Evolutionary conservation across 2,329 filamentous ascomycete species (phyloP).

Genomic region (Xylaria sp.): DNA sequence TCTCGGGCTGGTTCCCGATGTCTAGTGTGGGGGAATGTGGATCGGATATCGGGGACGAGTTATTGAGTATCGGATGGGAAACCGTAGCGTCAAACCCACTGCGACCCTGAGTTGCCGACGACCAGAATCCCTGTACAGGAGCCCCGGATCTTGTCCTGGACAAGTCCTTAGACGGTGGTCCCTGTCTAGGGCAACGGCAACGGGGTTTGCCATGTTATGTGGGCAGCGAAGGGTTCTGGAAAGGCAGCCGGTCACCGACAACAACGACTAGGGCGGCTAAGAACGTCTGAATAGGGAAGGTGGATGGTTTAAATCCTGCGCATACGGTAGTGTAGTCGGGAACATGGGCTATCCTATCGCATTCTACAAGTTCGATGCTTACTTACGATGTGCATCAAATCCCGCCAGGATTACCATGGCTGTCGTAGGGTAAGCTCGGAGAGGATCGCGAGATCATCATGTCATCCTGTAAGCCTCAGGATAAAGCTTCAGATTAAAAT

Average conservation of each 20-base stretch:
- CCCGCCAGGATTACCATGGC: not conserved
- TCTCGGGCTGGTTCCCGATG: not conserved
- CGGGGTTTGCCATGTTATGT: not conserved
- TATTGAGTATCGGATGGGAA: not conserved
- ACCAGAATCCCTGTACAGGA: no score
- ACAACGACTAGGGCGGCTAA: not conserved
- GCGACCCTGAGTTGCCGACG: not conserved
- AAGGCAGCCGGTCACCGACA: not conserved
- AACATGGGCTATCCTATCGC: no score
- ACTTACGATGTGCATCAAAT: no score
- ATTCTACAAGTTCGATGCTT: no score
- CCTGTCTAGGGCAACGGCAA: not conserved
- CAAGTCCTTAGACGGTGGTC: no score
- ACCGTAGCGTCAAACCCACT: not conserved
- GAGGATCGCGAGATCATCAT: not conserved
- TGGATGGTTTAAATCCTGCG: not conserved
- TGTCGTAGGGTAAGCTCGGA: not conserved
- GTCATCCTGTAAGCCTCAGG: not conserved
- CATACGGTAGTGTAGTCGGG: not conserved
- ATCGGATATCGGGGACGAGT: not conserved
- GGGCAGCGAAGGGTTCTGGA: no score
- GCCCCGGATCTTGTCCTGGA: not conserved
- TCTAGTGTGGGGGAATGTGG: not conserved
- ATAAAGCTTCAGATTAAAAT: no score
- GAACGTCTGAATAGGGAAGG: not conserved